Evolutionary conservation across 495 filamentous ascomycete genomes (phyloP), one percentile per base, ranked within the genome.

Genomic region (Podospora appendiculata): DNA sequence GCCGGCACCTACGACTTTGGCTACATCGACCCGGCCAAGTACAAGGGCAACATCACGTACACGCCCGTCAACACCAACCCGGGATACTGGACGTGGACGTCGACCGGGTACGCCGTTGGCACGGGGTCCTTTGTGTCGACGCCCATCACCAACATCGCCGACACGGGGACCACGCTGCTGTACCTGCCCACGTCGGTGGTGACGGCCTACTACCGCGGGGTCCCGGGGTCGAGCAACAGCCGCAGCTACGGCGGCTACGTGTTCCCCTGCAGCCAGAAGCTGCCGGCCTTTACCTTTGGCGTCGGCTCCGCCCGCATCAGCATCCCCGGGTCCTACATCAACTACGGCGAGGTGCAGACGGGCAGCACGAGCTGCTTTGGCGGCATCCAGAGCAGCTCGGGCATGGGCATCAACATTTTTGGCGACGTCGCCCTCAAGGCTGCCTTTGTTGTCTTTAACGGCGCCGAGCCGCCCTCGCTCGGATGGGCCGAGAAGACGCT

Each of bases 381-480:
- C 50, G 80, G 81, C 32, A 73, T 88, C 52, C 85, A 88, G 72
- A 71, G 69, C 52, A 83, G 84, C 67, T 67, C 66, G 18, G 79
- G 79, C 41, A 67, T 88, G 19, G 79, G 75, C 19, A 80, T 88
- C 62, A 80, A 78, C 53, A 89, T 93, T 67, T 85, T 86, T 50
- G 87, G 88, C 41, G 87, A 90, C 52, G 78, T 90, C 45, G 89
- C 89, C 62, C 78, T 93, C 56, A 90, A 91, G 77, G 79, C 79
- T 56, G 84, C 88, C 58, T 90, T 85, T 59, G 87, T 86, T 14
- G 82, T 93, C 32, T 90, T 89, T 61, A 56, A 65, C 18, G 63
- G 57, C 32, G 66, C 67, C 9, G 61, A 68, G 18, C 67, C 68
- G n/a, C 79, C 79, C 18, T 63, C 62, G 4, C 64, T 88, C 33